These are phyloP conservation scores for Cladorrhinum samala DNA, from an alignment of 495 filamentous ascomycete genomes.

Conservation along the genomic window DNA sequence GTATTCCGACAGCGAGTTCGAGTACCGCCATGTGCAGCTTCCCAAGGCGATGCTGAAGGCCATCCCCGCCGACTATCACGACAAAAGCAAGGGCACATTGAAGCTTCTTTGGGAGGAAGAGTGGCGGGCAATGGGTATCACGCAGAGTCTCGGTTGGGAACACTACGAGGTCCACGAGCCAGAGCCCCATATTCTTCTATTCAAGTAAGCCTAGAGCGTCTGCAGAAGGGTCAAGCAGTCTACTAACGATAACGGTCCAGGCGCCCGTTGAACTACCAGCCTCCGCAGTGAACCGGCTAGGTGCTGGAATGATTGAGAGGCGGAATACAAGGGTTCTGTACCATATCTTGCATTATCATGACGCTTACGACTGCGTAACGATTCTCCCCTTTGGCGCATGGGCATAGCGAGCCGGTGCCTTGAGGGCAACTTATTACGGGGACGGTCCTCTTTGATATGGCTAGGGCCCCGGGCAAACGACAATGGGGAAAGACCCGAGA, in stretches of 20 bases:
- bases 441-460: slow-evolving; percentile 3
- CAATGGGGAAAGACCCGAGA: too few relatives aligned
- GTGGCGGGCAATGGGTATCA: slow-evolving; percentile 94
- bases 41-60: slow-evolving; percentile 97
- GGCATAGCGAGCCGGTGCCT: slow-evolving; percentile 27
- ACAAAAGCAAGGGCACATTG: slow-evolving; percentile 79
- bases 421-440: slow-evolving; percentile 11
- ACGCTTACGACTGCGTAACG: slow-evolving; percentile 38
- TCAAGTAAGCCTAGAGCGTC: slow-evolving; percentile 65
- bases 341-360: slow-evolving; percentile 24
- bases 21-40: slow-evolving; percentile 94
- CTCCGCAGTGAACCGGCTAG: slow-evolving; percentile 45
- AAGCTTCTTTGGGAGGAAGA: slow-evolving; percentile 98
- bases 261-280: slow-evolving; percentile 80
- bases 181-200: slow-evolving; percentile 94
- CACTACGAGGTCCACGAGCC: slow-evolving; percentile 99
- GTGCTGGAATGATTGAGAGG: slow-evolving; percentile 1
- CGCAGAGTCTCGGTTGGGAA: slow-evolving; percentile 98
- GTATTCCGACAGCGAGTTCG: slow-evolving; percentile 81
- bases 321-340: slow-evolving; percentile 10
- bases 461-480: slow-evolving; percentile 1
- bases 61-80: slow-evolving; percentile 94
- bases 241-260: slow-evolving; percentile 45
- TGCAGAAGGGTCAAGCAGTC: background rate
- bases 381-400: slow-evolving; percentile 32